Evolutionary conservation across 2,329 filamentous ascomycete genomes (phyloP), one percentile per base, ranked within the genome.

Genomic region (Aspergillus hortae): DNA sequence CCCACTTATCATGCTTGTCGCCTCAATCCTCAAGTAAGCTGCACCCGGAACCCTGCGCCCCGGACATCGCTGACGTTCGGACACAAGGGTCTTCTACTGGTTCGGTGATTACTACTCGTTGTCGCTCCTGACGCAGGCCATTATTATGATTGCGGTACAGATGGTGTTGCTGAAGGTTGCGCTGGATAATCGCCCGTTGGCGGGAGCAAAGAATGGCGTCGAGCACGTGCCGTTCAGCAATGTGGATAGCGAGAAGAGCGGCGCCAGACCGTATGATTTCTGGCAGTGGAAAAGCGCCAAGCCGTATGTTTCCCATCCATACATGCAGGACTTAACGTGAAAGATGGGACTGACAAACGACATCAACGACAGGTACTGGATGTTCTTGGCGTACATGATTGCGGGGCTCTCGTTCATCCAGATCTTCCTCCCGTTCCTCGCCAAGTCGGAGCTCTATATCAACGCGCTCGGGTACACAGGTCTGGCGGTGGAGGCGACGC

Each of bases 1-100:
- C 35, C 83, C 83, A 14, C 69, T 86, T 61, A 86, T 86, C 58
- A 86, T 86, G 83, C 80, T 86, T 15, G 74, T 84, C 51, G 79
- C 83, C 32, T 85, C 82, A 35, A 83, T 86, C 52, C 66, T 85
- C 15, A 86, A 86, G 80, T 83, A 66, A 60, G 69, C 21, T 23
- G 14, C 14, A 32, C 36, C 14, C 3, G 56, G 52, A 47, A 38
- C 15, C 46, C n/a, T 35, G 32, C 23, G 45, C 38, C 35, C 51
- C 38, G 21, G 33, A 11, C 21, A n/a, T 41, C 10, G 32, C 47
- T 54, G 23, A 47, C 51, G 38, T 35, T 40, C 19, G 12, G 42
- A 25, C 12, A 15, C 57, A 84, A 84, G 81, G 67, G 70, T 86
- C 48, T 86, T 82, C 71, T 86, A 84, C 74, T 86, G 83, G 83